Percentiles rank a stretch among this genome's conserved stretches.
These are phyloP conservation scores for Plasmodium fragile DNA, from an alignment of 169 alveolate species.

Conservation along the genomic window DNA sequence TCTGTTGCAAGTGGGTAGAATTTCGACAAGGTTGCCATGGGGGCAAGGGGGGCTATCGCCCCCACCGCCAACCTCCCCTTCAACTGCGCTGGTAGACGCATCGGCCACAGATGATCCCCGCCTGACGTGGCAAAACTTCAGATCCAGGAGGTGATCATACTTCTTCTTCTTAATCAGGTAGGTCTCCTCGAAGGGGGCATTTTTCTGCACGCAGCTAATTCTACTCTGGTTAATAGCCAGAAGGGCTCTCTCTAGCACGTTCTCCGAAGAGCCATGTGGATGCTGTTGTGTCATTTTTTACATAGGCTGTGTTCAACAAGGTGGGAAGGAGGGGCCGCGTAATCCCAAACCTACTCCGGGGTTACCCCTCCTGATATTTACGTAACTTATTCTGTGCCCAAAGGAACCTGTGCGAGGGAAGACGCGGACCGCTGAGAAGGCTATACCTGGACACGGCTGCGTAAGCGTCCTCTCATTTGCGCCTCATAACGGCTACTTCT, in stretches of 20 bases:
- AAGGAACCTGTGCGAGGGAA: neutral
- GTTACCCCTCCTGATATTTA: neutral
- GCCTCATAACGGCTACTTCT: neutral
- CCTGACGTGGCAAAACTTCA: conserved; percentile 43
- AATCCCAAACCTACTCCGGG: neutral
- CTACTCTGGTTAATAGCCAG: conserved; percentile 24
- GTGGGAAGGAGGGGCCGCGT: neutral
- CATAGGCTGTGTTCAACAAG: neutral
- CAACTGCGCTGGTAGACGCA: neutral
- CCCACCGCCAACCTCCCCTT: neutral
- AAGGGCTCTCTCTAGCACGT: conserved; percentile 23
- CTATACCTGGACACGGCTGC: neutral
- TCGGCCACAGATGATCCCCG: neutral
- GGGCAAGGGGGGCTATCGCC: neutral
- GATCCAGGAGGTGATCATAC: conserved; percentile 15
- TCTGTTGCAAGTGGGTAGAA: neutral
- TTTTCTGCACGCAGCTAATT: conserved; percentile 21
- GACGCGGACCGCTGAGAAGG: neutral
- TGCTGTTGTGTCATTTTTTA: conserved; percentile 6
- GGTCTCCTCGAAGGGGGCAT: conserved; percentile 61
- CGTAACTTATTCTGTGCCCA: neutral
- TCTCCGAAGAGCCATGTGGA: conserved; percentile 9
- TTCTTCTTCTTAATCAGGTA: conserved; percentile 51
- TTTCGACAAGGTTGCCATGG: neutral
- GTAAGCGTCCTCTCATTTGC: neutral